phyloP scores from a whole-genome alignment of 352 stramenopile species.

The Globisporangium polare region DNA sequence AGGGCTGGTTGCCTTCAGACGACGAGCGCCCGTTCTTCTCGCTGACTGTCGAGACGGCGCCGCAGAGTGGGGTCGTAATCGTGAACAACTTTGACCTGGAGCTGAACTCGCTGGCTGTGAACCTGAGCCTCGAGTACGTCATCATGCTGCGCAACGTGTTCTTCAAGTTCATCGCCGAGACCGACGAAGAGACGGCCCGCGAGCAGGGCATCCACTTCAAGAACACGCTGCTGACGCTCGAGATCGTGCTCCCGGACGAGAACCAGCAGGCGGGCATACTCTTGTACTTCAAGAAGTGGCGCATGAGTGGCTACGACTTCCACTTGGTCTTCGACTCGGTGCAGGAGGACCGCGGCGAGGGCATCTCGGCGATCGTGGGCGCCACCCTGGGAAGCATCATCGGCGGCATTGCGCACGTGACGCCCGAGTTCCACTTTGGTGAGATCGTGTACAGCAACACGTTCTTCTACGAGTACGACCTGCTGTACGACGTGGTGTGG shows the following conservation, averaged over 20 bases:
- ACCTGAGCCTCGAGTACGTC: constrained; percentile 82
- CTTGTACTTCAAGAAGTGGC: constrained; percentile 85
- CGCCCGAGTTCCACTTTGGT: constrained; percentile 72
- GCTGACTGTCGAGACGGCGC: constrained; percentile 59
- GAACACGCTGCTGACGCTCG: constrained; percentile 42
- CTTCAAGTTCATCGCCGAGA: constrained; percentile 67
- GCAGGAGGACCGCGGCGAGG: constrained; percentile 74
- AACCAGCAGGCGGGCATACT: constrained; percentile 44
- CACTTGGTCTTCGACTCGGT: constrained; percentile 83
- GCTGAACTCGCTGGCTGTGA: constrained; percentile 63
- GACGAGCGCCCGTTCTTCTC: constrained; percentile 73
- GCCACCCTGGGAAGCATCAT: constrained; percentile 83
- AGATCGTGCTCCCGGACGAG: constrained; percentile 51
- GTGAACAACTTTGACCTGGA: constrained; percentile 78
- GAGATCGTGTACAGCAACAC: constrained; percentile 72
- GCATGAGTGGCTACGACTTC: constrained; percentile 64
- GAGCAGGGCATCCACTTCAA: constrained; percentile 66
- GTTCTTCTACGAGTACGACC: constrained; percentile 86
- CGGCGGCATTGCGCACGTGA: constrained; percentile 84
- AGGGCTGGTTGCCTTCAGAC: constrained; percentile 77
- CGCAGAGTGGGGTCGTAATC: constrained; percentile 64
- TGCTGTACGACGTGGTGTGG: constrained; percentile 69
- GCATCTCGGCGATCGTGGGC: constrained; percentile 75
- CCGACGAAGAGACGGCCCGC: constrained; percentile 57
- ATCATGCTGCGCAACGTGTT: constrained; percentile 66